A percentile compares a stretch with the other conserved stretches of the same genome.
These are phyloP conservation scores for Sporormia fimetaria DNA, from an alignment of 495 filamentous ascomycete species.

Conservation along the genomic window DNA sequence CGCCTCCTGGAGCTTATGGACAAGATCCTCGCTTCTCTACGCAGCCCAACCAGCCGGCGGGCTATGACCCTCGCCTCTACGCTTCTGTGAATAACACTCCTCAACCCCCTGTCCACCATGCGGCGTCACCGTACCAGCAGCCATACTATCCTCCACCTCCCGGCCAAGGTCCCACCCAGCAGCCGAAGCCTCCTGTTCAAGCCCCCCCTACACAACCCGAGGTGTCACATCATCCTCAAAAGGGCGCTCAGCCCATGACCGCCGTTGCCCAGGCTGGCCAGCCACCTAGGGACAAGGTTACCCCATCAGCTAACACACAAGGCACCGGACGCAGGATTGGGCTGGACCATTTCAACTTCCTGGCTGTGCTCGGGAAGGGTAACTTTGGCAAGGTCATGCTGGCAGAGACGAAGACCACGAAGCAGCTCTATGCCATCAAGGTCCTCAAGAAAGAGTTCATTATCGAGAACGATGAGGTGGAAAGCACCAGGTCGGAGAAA, in stretches of 20 bases:
- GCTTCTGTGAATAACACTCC: conserved; percentile 24
- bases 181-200: conserved; percentile 34
- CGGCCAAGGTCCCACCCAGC: conserved; percentile 31
- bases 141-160: conserved; percentile 40
- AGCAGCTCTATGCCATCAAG: conserved; percentile 95
- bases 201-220: conserved; percentile 10
- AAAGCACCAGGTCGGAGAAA: conserved; percentile 96
- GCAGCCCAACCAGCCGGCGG: conserved; percentile 14
- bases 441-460: conserved; percentile 99
- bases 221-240: conserved; percentile 24
- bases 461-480: conserved; percentile 99
- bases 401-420: conserved; percentile 85
- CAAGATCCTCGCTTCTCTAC: conserved; percentile 19
- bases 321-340: conserved; percentile 73
- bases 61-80: conserved; percentile 27
- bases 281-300: conserved; percentile 17
- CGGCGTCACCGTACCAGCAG: conserved; percentile 34
- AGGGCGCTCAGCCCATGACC: conserved; percentile 17
- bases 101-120: conserved; percentile 41
- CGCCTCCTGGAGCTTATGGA: conserved; percentile 17
- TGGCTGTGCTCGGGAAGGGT: conserved; percentile 95
- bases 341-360: conserved; percentile 97
- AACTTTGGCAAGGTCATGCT: conserved; percentile 99
- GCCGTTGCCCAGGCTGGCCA: conserved; percentile 19
- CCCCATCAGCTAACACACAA: conserved; percentile 33